Conservation (phyloP, 2,329 filamentous ascomycete species). For the Pseudogymnoascus sp. region DNA sequence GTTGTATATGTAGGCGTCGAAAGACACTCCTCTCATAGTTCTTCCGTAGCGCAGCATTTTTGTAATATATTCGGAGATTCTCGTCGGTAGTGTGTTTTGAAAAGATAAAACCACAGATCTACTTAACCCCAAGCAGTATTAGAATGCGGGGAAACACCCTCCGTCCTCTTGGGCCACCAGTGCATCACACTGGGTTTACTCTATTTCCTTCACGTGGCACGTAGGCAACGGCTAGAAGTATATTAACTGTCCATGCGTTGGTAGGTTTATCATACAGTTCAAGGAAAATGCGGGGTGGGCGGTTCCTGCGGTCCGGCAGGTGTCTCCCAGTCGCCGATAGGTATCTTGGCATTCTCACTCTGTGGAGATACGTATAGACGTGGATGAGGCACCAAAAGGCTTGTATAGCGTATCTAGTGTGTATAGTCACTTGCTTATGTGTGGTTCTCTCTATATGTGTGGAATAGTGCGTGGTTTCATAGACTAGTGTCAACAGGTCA, state of each 20-base stretch:
- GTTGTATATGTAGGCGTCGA: neutral
- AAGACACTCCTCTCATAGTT: neutral
- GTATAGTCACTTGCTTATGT: neutral
- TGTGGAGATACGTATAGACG: neutral
- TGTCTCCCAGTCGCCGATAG: neutral
- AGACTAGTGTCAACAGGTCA: neutral
- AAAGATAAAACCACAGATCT: neutral
- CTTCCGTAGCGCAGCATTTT: neutral
- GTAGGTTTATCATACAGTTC: neutral
- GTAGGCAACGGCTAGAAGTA: neutral
- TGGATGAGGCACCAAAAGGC: neutral
- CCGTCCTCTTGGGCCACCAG: neutral
- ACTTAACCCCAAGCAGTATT: neutral
- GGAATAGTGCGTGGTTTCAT: neutral
- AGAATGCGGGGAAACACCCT: neutral
- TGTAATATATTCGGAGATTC: constrained; percentile 5
- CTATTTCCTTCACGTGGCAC: constrained; percentile 4
- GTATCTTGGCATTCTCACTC: neutral
- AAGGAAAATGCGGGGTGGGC: neutral
- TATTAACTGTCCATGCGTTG: neutral
- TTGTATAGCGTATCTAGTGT: neutral
- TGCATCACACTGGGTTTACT: neutral
- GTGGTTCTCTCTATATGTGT: neutral
- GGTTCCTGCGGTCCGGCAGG: neutral
- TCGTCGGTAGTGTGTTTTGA: neutral